Conservation (phyloP, 2,329 filamentous ascomycete species). For the Rhynchosporium agropyri region DNA sequence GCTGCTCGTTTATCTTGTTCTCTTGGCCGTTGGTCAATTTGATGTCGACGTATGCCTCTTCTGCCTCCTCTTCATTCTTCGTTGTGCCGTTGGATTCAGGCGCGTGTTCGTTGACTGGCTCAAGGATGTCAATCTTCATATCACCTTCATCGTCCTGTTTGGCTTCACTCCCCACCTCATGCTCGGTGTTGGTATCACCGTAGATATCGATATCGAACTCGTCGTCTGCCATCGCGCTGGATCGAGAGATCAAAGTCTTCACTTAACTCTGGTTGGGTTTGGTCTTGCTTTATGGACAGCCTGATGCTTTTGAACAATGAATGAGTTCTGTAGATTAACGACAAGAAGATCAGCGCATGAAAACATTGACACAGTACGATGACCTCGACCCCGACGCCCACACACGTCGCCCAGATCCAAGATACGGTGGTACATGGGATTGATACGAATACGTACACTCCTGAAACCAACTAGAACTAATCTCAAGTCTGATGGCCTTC, state of each 20-base stretch:
- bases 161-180: slow-evolving; percentile 45
- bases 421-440: slow-evolving; percentile 44
- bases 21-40: slow-evolving; percentile 46
- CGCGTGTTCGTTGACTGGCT: slow-evolving; percentile 31
- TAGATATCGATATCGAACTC: slow-evolving; percentile 76
- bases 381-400: slow-evolving; percentile 25
- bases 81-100: slow-evolving; percentile 35
- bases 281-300: slow-evolving; percentile 39
- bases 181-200: slow-evolving; percentile 58
- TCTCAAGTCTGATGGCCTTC: slow-evolving; percentile 42
- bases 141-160: slow-evolving; percentile 45
- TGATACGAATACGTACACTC: slow-evolving; percentile 46
- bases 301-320: slow-evolving; percentile 37
- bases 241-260: slow-evolving; percentile 25
- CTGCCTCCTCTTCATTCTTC: slow-evolving; percentile 43
- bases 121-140: slow-evolving; percentile 44
- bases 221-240: slow-evolving; percentile 62
- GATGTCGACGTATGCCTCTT: slow-evolving; percentile 48
- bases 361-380: slow-evolving; percentile 30
- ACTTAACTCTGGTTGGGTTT: slow-evolving; percentile 27
- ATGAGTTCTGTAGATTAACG: slow-evolving; percentile 38
- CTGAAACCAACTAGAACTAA: slow-evolving; percentile 41
- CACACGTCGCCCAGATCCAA: slow-evolving; percentile 32
- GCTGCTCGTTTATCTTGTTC: slow-evolving; percentile 42
- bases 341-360: slow-evolving; percentile 41